These are phyloP conservation scores for Tricholoma hemisulphureum DNA, from an alignment of 768 basidiomycete genomes.

Conservation along the genomic window DNA sequence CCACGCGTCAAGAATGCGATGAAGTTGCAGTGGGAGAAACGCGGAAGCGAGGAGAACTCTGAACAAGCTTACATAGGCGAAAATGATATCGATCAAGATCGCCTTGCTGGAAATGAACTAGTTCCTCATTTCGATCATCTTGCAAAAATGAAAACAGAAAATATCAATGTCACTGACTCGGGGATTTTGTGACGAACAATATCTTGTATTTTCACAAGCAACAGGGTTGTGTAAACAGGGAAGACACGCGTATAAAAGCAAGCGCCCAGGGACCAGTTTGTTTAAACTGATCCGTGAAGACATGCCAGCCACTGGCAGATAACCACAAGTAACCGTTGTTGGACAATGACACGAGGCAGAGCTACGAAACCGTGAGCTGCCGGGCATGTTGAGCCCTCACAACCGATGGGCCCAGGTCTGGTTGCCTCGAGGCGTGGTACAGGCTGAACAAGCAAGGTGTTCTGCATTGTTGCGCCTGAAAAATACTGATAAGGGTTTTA, in stretches of 20 bases:
- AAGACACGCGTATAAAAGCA: not conserved
- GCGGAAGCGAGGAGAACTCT: not conserved
- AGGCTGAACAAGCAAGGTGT: slow-evolving; percentile 63
- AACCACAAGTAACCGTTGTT: not conserved
- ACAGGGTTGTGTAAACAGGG: not conserved
- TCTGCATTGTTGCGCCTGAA: slow-evolving; percentile 48
- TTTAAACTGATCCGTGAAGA: not conserved
- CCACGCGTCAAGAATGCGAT: no score
- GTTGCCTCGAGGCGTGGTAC: slow-evolving; percentile 50
- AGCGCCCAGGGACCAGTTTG: not conserved
- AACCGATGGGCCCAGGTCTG: slow-evolving; percentile 5
- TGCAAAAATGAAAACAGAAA: not conserved
- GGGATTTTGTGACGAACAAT: not conserved
- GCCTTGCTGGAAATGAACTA: not conserved
- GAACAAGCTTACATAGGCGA: not conserved
- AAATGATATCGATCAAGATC: not conserved
- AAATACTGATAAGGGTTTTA: slow-evolving; percentile 6
- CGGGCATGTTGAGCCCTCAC: not conserved
- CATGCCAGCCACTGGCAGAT: not conserved
- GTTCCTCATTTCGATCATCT: not conserved
- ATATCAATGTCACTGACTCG: not conserved
- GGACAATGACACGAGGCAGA: not conserved
- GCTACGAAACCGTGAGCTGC: not conserved
- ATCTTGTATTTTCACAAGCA: not conserved
- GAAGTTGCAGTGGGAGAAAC: no score